Conservation (phyloP, 192 early-diverging fungal species). For the Funneliformis geosporum region DNA sequence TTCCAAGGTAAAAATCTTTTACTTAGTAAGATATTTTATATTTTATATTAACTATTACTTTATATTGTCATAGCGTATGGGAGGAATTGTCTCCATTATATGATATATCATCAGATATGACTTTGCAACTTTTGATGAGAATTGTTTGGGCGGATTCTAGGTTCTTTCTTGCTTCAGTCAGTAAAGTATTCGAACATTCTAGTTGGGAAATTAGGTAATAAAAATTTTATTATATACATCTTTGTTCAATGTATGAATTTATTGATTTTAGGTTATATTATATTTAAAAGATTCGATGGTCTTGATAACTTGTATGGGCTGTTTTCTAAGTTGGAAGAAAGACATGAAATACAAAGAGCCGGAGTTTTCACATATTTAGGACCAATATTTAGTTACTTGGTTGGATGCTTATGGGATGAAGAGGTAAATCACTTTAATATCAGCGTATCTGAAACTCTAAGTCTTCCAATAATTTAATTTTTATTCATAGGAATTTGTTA, state of each 20-base stretch:
- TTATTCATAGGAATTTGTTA: slow-evolving; percentile 48
- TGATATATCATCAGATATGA: slow-evolving; percentile 46
- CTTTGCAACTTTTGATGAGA: slow-evolving; percentile 49
- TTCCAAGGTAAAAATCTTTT: slow-evolving; percentile 46
- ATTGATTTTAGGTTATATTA: background rate
- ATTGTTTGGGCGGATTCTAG: slow-evolving; percentile 40
- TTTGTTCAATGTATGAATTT: background rate
- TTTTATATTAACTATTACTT: background rate
- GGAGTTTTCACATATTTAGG: slow-evolving; percentile 48
- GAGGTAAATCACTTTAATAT: slow-evolving; percentile 36
- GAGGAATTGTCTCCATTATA: slow-evolving; percentile 47
- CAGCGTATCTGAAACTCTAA: background rate
- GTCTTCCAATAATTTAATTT: background rate
- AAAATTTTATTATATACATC: background rate
- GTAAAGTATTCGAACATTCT: slow-evolving; percentile 45
- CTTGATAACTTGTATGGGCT: slow-evolving; percentile 57
- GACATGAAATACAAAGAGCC: slow-evolving; percentile 41
- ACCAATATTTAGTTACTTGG: slow-evolving; percentile 56
- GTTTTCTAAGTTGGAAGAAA: slow-evolving; percentile 59
- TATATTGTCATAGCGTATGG: slow-evolving; percentile 48
- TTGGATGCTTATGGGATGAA: slow-evolving; percentile 57
- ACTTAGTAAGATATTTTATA: background rate
- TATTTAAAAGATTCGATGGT: slow-evolving; percentile 43
- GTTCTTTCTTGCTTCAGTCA: slow-evolving; percentile 48
- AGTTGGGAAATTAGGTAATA: slow-evolving; percentile 56